Evolutionary conservation across 2,329 filamentous ascomycete species (phyloP).

Genomic region (Fusarium veterinarium): DNA sequence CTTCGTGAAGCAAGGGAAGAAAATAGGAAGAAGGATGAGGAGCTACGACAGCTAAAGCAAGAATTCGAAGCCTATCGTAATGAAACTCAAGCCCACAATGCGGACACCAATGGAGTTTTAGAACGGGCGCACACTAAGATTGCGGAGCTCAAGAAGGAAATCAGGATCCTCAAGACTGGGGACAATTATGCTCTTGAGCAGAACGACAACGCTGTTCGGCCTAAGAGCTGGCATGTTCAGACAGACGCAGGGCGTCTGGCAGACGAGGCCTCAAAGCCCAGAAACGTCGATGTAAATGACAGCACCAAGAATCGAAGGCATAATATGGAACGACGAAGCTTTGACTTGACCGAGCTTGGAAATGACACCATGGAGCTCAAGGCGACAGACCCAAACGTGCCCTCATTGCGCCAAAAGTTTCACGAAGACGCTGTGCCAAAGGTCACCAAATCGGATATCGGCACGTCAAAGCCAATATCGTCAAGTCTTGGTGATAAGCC

Average conservation of each 20-base stretch:
- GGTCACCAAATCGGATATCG: constrained; percentile 29
- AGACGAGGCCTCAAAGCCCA: constrained; percentile 15
- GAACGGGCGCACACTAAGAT: constrained; percentile 69
- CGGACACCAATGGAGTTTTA: constrained; percentile 66
- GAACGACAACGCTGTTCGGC: constrained; percentile 34
- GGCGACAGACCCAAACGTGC: constrained; percentile 29
- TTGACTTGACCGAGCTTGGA: constrained; percentile 44
- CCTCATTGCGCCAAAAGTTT: constrained; percentile 52
- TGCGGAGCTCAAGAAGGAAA: constrained; percentile 64
- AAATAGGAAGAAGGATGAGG: constrained; percentile 59
- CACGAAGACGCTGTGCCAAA: constrained; percentile 44
- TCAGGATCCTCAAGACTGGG: constrained; percentile 57
- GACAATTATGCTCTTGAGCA: constrained; percentile 22
- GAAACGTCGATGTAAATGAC: neutral
- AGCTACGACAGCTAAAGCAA: constrained; percentile 60
- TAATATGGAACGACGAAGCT: constrained; percentile 39
- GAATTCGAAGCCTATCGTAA: constrained; percentile 67
- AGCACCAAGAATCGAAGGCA: constrained; percentile 2
- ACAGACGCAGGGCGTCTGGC: constrained; percentile 27
- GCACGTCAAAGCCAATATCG: constrained; percentile 17
- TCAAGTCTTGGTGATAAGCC: constrained; percentile 40
- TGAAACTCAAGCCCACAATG: constrained; percentile 64
- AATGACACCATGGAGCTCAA: constrained; percentile 35
- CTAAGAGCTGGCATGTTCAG: constrained; percentile 48
- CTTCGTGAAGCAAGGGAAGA: constrained; percentile 59